Evolutionary conservation across 2,329 filamentous ascomycete genomes (phyloP), one percentile per base, ranked within the genome.

Genomic region (Xylaria sp.): DNA sequence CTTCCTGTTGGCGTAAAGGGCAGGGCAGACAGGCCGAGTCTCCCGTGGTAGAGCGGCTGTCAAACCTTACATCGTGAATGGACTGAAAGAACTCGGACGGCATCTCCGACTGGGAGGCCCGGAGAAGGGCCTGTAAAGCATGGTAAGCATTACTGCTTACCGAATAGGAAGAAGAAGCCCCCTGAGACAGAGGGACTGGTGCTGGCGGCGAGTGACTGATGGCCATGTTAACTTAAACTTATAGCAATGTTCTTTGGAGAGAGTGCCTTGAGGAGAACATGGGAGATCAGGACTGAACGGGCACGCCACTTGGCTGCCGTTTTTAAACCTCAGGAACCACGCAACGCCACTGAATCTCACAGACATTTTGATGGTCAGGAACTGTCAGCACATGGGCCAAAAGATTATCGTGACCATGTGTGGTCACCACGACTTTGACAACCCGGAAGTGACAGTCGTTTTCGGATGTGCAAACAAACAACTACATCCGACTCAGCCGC

Each of bases 1-100:
- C 70, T 60, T 78, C 76, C 57, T 76, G 74, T 62, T 78, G 74
- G 58, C 71, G 74, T 37, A 77, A 62, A n/a, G 75, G 76, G 35
- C 71, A 75, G 4, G 76, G 76, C 19, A 78, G 72, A 59, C 75
- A 73, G 35, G 72, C 65, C 30, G 63, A 62, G 54, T 75, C 71
- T 8, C 70, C 71, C 11, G 68, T 65, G 44, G 61, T 60, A 39
- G 71, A 68, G 50, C 63, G 42, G 23, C 64, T 66, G 16, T 64
- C 68, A 61, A 77, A 75, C 1, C 60, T 55, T 55, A 76, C 70
- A 54, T 70, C 58, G 11, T 65, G 60, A 42, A 63, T 58, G 47
- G 73, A 67, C 19, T 62, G 51, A 30, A 69, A 56, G 59, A 76
- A 69, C 50, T 69, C 67, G 30, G 35, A 54, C 35, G 75, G 74